These are phyloP conservation scores for Hypoxylon cercidicola DNA, from an alignment of 495 filamentous ascomycete genomes.

Conservation along the genomic window DNA sequence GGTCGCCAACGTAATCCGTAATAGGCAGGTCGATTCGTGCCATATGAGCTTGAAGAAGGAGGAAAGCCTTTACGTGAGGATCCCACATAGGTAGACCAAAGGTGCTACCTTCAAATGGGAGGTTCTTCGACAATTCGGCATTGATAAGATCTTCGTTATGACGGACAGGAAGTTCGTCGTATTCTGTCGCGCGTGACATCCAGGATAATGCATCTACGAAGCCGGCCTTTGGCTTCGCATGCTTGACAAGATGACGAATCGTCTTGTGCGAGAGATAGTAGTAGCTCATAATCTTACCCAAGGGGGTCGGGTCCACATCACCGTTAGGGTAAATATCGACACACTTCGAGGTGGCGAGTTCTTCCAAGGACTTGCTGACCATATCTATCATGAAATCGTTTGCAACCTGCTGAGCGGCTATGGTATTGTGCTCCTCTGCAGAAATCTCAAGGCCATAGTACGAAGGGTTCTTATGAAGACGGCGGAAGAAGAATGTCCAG, in stretches of 20 bases:
- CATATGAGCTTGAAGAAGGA: conserved; percentile 95
- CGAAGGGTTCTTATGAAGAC: conserved; percentile 97
- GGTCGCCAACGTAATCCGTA: conserved; percentile 96
- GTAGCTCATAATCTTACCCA: conserved; percentile 99
- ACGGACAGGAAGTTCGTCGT: conserved; percentile 96
- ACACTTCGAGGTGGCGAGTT: conserved; percentile 85
- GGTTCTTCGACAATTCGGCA: conserved; percentile 82
- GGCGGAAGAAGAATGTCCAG: conserved; percentile 99
- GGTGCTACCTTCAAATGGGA: conserved; percentile 65
- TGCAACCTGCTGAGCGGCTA: conserved; percentile 82
- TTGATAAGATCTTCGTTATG: conserved; percentile 99
- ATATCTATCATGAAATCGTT: conserved; percentile 93
- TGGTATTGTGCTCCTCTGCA: conserved; percentile 90
- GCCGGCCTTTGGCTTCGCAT: conserved; percentile 78
- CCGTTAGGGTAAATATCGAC: conserved; percentile 84
- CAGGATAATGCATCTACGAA: conserved; percentile 90
- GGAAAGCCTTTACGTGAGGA: conserved; percentile 95
- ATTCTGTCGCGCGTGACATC: conserved; percentile 95
- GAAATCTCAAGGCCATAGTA: conserved; percentile 97
- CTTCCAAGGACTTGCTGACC: conserved; percentile 83
- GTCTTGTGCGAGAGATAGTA: conserved; percentile 99
- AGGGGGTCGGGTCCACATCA: conserved; percentile 85
- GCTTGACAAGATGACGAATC: conserved; percentile 79
- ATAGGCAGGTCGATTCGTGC: conserved; percentile 92
- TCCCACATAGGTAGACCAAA: conserved; percentile 93